phyloP scores from a whole-genome alignment of 148 eudicot species.

The Euryodendron excelsum region DNA sequence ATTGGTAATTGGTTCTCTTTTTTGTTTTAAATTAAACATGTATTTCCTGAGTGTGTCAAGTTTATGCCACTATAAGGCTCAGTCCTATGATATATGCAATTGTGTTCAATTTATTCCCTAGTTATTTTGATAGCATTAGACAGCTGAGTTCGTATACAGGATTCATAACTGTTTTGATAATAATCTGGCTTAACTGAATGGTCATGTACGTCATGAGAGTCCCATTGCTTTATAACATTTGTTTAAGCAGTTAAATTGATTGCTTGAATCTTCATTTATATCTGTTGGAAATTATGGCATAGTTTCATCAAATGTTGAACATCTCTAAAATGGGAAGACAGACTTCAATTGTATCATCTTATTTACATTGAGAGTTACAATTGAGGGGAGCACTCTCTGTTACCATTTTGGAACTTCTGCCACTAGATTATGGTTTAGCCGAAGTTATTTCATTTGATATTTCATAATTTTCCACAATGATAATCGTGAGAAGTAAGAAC shows the following conservation, averaged over 20 bases:
- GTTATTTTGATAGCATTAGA: not conserved
- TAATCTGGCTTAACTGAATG: not conserved
- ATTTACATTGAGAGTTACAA: slow-evolving; percentile 2
- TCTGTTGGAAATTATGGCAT: not conserved
- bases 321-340: not conserved
- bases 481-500: not conserved
- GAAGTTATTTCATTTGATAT: not conserved
- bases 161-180: not conserved
- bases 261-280: not conserved
- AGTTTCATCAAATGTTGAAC: not conserved
- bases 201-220: not conserved
- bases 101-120: not conserved
- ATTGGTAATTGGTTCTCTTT: not conserved
- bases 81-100: not conserved
- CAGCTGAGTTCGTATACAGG: not conserved
- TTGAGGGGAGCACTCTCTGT: not conserved
- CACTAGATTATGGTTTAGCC: not conserved
- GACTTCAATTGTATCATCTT: not conserved
- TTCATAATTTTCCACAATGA: not conserved
- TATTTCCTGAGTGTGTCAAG: not conserved
- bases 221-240: not conserved
- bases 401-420: not conserved
- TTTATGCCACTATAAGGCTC: not conserved
- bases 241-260: not conserved
- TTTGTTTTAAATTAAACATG: not conserved